phyloP scores from a whole-genome alignment of 352 stramenopile species.

The Achlya hypogyna region DNA sequence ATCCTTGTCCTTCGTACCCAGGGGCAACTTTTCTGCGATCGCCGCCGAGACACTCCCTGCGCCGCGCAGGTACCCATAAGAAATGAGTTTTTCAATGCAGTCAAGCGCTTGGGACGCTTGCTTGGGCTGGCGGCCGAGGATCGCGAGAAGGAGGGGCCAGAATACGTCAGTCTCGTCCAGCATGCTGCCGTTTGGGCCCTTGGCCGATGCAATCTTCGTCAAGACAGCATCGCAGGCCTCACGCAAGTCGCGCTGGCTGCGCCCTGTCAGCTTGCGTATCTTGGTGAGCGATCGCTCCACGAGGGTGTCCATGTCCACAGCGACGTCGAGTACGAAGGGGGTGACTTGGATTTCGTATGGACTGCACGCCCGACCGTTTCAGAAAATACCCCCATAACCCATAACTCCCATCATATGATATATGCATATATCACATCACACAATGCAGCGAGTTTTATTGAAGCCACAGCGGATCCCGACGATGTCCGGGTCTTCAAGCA shows the following conservation, averaged over 20 bases:
- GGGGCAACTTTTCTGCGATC: conserved; percentile 44
- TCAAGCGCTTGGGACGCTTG: conserved; percentile 75
- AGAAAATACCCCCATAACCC: not conserved
- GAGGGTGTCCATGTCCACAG: conserved; percentile 15
- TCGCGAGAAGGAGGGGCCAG: conserved; percentile 63
- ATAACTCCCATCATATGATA: not conserved
- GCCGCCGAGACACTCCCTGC: conserved; percentile 42
- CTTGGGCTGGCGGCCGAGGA: conserved; percentile 64
- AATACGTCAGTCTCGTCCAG: conserved; percentile 23
- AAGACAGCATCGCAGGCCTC: conserved; percentile 13
- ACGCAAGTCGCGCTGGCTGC: conserved; percentile 3
- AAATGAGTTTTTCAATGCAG: conserved; percentile 86
- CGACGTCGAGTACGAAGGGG: not conserved
- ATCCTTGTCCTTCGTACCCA: conserved; percentile 4
- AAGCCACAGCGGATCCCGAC: too few relatives aligned
- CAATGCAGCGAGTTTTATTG: too few relatives aligned
- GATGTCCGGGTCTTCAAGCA: too few relatives aligned
- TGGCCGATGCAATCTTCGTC: conserved; percentile 11
- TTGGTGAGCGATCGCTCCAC: conserved; percentile 16
- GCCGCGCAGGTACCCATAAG: conserved; percentile 74
- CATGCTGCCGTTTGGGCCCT: not conserved
- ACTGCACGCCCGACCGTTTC: not conserved
- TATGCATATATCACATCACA: not conserved
- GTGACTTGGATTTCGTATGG: not conserved
- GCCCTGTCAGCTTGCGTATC: conserved; percentile 17